Base-by-base conservation (phyloP, 257 asterid genomes). In the Penstemon davidsonii region DNA sequence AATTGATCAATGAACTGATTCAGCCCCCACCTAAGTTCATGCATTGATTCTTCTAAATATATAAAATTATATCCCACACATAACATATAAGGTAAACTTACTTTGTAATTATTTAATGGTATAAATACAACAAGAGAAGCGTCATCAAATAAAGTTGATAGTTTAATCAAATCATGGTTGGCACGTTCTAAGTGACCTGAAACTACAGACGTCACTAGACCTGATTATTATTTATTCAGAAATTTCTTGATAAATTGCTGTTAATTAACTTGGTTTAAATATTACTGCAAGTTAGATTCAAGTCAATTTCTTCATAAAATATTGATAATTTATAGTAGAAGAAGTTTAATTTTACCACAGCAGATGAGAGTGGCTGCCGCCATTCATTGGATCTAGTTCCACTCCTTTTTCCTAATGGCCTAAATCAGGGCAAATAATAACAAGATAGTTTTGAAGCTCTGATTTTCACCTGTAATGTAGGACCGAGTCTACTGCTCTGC, bases 341-440 rank as follows among this genome's bases (percentile, higher is more conserved):
- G 15, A 25, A 25, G 33, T 25, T 55, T 47, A 41, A 25, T 60
- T 60, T 60, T 42, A 18, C 40, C 38, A 43, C 12, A 44, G 5
- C 7, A 57, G 8, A 68, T 13, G 25, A 33, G 59, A 64, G 36
- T 52, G 39, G 59, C 9, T 36, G 83, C 76, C 78, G 50, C 33
- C 83, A 67, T 82, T 76, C 84, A 75, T 11, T 73, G 86, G 62
- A 76, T 65, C 49, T 19, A 62, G 61, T 61, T 57, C 1, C 0
- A 40, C 40, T 66, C 52, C 41, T 15, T 59, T 11, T 6, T 8
- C 5, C 7, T 61, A 36, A 5, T 58, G 56, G 73, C 51, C 7
- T 11, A 46, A 38, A 53, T 36, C 57, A 44, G 45, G 72, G 56
- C 60, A 51, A 57, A 42, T 69, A 25, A 45, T 47, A 25, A 25